Evolutionary conservation across 2,329 filamentous ascomycete species (phyloP), one percentile per base, ranked within the genome.

Genomic region (Dothistroma septosporum): DNA sequence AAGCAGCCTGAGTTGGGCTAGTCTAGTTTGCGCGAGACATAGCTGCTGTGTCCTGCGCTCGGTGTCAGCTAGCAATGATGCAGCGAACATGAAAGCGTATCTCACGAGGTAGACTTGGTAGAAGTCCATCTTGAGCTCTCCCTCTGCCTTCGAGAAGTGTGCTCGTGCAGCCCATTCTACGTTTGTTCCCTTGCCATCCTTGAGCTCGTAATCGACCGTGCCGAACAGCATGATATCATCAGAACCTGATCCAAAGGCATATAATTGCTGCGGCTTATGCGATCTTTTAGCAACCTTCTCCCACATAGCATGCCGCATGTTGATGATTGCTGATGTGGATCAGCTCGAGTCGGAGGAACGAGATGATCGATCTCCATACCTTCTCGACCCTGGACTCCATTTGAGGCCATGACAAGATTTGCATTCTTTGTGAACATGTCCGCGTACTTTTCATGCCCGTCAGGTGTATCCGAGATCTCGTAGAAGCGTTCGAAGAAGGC

Each of bases 131-230:
- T 78, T 83, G 69, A 85, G 80, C 64, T 77, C 78, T 4, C 80
- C 83, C 50, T 81, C 78, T 49, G 76, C 75, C 6, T 81, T 79
- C 31, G 77, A 72, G 49, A 87, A 77, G 57, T 82, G 76, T 4
- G 81, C 83, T 62, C 81, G 75, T 55, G 78, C 83, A 19, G 81
- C 80, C 83, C 83, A 86, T 11, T 84, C 81, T 4, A 83, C 70
- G 1, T 68, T 68, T 6, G 69, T 68, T 55, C 76, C 73, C 31
- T 75, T 76, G 16, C 81, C 83, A 67, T 80, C 79, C 67, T 82
- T 83, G 57, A 85, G 67, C 14, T 68, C 76, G 70, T 83, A 85
- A 47, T 77, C 76, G 12, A 85, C 83, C 3, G 72, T 80, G 0
- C 82, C 82, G 64, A 79, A 78, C 4, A 84, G 66, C 82, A 85